phyloP scores from a whole-genome alignment of 139 green algal species.

The Volvox reticuliferus region DNA sequence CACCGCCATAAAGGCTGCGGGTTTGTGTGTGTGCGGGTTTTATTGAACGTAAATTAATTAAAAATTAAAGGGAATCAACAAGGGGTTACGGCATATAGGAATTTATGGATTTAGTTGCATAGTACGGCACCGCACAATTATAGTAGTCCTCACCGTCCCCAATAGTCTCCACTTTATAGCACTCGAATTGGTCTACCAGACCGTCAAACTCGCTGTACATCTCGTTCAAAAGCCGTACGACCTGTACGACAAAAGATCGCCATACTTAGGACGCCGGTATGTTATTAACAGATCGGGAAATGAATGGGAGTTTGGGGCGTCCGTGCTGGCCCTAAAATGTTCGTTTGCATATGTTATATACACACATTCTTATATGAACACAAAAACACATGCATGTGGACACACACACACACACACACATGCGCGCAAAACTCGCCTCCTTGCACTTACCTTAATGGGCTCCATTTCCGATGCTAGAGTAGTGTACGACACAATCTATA shows the following conservation, averaged over 20 bases:
- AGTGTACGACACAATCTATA: conserved; percentile 48
- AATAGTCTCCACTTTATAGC: conserved; percentile 61
- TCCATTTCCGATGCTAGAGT: conserved; percentile 26
- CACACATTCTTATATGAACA: neutral
- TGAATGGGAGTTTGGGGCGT: too few species aligned
- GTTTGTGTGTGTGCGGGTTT: neutral
- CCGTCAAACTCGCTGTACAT: conserved; percentile 58
- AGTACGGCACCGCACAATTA: too few species aligned
- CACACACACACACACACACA: neutral
- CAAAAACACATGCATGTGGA: neutral
- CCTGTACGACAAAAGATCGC: neutral
- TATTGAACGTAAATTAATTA: neutral
- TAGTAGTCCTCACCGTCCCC: conserved; percentile 18
- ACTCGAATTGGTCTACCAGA: conserved; percentile 51
- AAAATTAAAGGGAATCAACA: too few species aligned
- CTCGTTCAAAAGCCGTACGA: conserved; percentile 48
- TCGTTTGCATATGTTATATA: too few species aligned
- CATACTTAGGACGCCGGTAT: neutral
- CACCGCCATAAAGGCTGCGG: conserved; percentile 48
- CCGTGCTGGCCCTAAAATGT: too few species aligned
- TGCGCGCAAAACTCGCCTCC: neutral
- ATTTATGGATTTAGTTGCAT: too few species aligned
- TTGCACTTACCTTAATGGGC: conserved; percentile 23
- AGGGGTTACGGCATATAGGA: too few species aligned
- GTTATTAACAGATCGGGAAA: too few species aligned